A percentile compares a stretch with the other conserved stretches of the same genome.
phyloP scores from a whole-genome alignment of 2,329 filamentous ascomycete genomes.

The Mycogone perniciosa region DNA sequence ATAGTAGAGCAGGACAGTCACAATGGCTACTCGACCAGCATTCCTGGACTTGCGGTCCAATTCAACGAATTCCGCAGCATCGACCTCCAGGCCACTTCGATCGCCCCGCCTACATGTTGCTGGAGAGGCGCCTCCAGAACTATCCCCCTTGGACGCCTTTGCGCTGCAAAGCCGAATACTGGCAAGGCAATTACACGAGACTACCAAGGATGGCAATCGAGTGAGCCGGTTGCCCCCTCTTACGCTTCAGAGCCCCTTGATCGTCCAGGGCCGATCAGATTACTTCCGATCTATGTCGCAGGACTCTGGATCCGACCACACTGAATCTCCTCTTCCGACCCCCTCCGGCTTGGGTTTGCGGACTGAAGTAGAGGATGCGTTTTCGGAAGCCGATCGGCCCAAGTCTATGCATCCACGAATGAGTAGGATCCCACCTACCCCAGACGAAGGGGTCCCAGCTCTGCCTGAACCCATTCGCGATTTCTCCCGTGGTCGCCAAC shows the following conservation, averaged over 20 bases:
- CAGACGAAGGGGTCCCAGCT: constrained; percentile 42
- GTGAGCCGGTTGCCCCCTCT: constrained; percentile 81
- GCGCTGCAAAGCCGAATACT: constrained; percentile 84
- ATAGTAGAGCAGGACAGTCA: not conserved
- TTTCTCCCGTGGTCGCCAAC: constrained; percentile 33
- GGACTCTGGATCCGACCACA: constrained; percentile 47
- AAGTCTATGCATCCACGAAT: constrained; percentile 70
- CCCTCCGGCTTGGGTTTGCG: constrained; percentile 38
- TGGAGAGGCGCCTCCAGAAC: constrained; percentile 76
- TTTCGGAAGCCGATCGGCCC: constrained; percentile 50
- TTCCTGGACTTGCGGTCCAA: constrained; percentile 54
- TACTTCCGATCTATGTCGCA: constrained; percentile 73
- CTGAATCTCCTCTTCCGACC: constrained; percentile 22
- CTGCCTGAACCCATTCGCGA: constrained; percentile 37
- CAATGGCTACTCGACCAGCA: constrained; percentile 51
- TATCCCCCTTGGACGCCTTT: constrained; percentile 93
- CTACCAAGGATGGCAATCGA: constrained; percentile 64
- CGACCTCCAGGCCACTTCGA: constrained; percentile 47
- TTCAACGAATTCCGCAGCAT: constrained; percentile 44
- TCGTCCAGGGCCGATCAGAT: constrained; percentile 66
- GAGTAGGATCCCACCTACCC: constrained; percentile 53
- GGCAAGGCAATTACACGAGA: constrained; percentile 79
- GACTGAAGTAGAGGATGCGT: constrained; percentile 52
- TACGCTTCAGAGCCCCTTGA: constrained; percentile 73
- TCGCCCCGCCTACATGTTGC: constrained; percentile 73